Base-by-base conservation (phyloP, 2,329 filamentous ascomycete genomes). In the Dactylellina haptotyla region DNA sequence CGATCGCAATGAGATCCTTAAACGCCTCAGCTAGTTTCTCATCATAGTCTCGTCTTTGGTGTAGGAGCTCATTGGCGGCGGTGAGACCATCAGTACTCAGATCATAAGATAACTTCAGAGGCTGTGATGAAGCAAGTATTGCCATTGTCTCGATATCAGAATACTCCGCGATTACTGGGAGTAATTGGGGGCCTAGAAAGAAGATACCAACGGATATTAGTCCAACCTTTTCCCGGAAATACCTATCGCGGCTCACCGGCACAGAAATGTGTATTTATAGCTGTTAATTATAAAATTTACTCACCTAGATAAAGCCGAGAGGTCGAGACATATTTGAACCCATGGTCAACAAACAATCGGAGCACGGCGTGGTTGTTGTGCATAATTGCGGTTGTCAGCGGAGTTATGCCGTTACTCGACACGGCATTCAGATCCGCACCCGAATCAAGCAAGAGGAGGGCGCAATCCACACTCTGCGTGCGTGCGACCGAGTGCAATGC, bases 291-390 rank as follows among this genome's bases (percentile, higher is more conserved):
- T 4, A 37, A 34, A 37, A 6, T 18, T 4, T 34, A 28, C 51
- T 34, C 37, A 56, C 51, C 51, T 14, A 56, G 30, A 16, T 76
- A 78, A 4, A 81, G 75, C 10, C 78, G 78, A n/a, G 79, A 79
- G 58, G 79, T 80, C 37, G 76, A 76, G 23, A 75, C 77, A 64
- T 80, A 81, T 61, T 81, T 79, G 30, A 78, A 76, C 79, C 80
- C 81, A 16, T 79, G 76, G 34, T 81, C 79, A 9, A 81, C 78
- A 25, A 81, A 76, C 4, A 81, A 76, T 4, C 76, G 65, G 12
- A 81, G 76, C 16, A 80, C 78, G 39, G 78, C 76, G 58, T 81
- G 80, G 51, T 78, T 81, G 54, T 81, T 81, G 72, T 79, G 77
- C 3, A 73, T 78, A 59, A 81, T 80, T 10, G 80, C 77, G 4